A percentile compares a stretch with the other conserved stretches of the same genome.
Conservation (phyloP, 495 filamentous ascomycete genomes). For the Penicillium psychrofluorescens region DNA sequence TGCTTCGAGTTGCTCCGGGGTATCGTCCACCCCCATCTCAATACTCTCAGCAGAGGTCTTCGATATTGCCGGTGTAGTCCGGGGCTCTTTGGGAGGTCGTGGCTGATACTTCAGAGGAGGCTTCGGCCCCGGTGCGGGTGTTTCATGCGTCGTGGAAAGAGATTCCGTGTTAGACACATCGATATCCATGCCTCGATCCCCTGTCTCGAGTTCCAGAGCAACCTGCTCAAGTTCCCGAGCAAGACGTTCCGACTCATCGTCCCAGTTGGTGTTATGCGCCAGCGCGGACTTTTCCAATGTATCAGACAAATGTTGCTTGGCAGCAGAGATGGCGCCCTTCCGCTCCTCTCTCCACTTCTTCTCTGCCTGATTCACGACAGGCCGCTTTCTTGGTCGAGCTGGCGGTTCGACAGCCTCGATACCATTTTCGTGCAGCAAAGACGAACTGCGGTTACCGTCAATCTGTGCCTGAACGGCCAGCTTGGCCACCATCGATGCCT, state of each 20-base stretch:
- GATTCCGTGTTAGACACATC: neutral
- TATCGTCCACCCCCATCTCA: conserved; percentile 4
- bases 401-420: neutral
- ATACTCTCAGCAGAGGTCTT: conserved; percentile 5
- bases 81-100: conserved; percentile 24
- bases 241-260: conserved; percentile 36
- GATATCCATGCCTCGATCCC: conserved; percentile 14
- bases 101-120: conserved; percentile 33
- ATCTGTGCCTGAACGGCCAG: conserved; percentile 16
- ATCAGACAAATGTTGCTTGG: conserved; percentile 32
- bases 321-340: conserved; percentile 28
- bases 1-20: conserved; percentile 7
- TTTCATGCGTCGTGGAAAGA: neutral
- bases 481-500: conserved; percentile 32
- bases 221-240: conserved; percentile 39
- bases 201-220: conserved; percentile 34
- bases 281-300: conserved; percentile 27
- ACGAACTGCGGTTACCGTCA: neutral
- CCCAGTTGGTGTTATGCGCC: conserved; percentile 28
- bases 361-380: conserved; percentile 38
- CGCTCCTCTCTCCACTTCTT: conserved; percentile 35
- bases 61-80: conserved; percentile 6
- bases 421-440: neutral
- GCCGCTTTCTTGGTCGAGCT: conserved; percentile 28
- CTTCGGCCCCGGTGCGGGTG: conserved; percentile 12